phyloP scores from a whole-genome alignment of 148 eudicot species.

The Tetragonia tetragonoides region DNA sequence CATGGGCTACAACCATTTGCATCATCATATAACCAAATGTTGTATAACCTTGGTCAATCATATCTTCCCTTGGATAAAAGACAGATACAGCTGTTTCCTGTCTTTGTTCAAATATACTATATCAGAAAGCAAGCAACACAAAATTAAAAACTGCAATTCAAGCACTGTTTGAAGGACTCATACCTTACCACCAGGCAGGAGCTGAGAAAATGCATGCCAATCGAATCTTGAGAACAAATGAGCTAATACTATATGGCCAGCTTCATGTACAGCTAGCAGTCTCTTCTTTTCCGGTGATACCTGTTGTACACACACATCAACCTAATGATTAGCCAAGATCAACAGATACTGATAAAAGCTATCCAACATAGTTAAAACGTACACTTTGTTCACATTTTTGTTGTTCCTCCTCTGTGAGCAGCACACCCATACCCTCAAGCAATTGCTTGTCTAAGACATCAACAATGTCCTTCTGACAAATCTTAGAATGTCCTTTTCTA shows the following conservation, averaged over 20 bases:
- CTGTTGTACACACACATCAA: slow-evolving; percentile 31
- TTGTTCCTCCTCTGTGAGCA: slow-evolving; percentile 95
- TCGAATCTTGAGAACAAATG: slow-evolving; percentile 93
- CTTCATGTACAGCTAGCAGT: slow-evolving; percentile 93
- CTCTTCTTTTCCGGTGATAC: slow-evolving; percentile 73
- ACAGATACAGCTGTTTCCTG: slow-evolving; percentile 97
- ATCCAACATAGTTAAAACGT: slow-evolving; percentile 21
- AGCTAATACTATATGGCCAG: slow-evolving; percentile 87
- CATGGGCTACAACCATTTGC: slow-evolving; percentile 99
- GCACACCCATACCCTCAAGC: slow-evolving; percentile 98
- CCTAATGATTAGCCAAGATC: not conserved
- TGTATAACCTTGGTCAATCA: slow-evolving; percentile 72
- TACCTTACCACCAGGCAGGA: slow-evolving; percentile 95
- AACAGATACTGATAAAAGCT: not conserved
- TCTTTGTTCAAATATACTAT: slow-evolving; percentile 13
- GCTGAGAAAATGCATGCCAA: slow-evolving; percentile 99
- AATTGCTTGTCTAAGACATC: slow-evolving; percentile 90
- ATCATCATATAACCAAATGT: slow-evolving; percentile 94
- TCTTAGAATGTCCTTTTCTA: slow-evolving; percentile 79
- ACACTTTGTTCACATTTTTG: slow-evolving; percentile 83
- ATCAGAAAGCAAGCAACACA: not conserved
- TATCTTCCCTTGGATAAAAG: slow-evolving; percentile 90
- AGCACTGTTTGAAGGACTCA: slow-evolving; percentile 4
- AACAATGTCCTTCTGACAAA: slow-evolving; percentile 74
- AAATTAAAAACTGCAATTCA: not conserved